A percentile compares a stretch with the other conserved stretches of the same genome.
These are phyloP conservation scores for Crassisporium funariophilum DNA, from an alignment of 768 basidiomycete genomes.

Conservation along the genomic window DNA sequence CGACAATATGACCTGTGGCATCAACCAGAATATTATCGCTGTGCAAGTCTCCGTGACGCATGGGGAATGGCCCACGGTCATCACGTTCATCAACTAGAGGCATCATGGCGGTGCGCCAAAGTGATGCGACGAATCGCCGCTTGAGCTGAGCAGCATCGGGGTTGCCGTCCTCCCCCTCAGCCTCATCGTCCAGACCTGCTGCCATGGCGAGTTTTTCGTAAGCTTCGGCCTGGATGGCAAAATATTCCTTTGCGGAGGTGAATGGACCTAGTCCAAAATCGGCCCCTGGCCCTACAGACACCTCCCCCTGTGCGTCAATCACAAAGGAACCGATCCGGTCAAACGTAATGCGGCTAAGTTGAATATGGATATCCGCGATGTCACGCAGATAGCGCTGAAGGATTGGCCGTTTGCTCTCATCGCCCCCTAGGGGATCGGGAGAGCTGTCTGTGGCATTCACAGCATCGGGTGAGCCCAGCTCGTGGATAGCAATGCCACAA, in stretches of 20 bases:
- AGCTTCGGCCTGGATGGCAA: constrained; percentile 40
- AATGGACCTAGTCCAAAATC: constrained; percentile 46
- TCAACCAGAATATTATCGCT: constrained; percentile 45
- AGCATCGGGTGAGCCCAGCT: constrained; percentile 24
- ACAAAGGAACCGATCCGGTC: constrained; percentile 41
- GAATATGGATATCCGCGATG: constrained; percentile 43
- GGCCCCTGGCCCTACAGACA: constrained; percentile 40
- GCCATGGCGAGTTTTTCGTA: constrained; percentile 41
- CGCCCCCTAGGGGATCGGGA: constrained; percentile 33
- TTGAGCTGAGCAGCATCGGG: constrained; percentile 32
- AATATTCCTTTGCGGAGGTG: constrained; percentile 40
- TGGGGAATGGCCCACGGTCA: constrained; percentile 42
- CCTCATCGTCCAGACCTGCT: constrained; percentile 29
- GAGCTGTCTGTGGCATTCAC: constrained; percentile 19
- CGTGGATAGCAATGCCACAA: constrained; percentile 39
- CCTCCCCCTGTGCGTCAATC: constrained; percentile 34
- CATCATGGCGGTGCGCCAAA: constrained; percentile 45
- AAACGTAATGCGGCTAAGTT: constrained; percentile 41
- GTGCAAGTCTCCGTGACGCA: constrained; percentile 45
- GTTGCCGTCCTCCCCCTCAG: constrained; percentile 22
- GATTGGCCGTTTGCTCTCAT: constrained; percentile 37
- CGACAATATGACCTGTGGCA: constrained; percentile 40
- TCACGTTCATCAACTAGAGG: constrained; percentile 40
- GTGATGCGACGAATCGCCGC: constrained; percentile 38
- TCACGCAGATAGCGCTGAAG: constrained; percentile 41